Base-by-base conservation (phyloP, 768 basidiomycete genomes). In the Russula earlei region DNA sequence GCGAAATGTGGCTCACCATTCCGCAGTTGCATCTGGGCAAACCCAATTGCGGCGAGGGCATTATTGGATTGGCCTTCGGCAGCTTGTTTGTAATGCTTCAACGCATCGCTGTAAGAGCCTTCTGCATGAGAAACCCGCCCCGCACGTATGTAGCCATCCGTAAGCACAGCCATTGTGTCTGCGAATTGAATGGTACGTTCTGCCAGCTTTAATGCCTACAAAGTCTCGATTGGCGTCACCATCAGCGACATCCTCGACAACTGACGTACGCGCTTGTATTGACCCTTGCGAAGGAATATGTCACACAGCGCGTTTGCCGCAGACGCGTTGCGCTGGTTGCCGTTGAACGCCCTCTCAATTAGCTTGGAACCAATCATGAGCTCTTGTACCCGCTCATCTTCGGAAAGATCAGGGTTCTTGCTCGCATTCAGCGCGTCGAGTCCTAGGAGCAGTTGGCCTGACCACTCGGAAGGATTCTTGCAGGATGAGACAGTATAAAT, bases 121-220 rank as follows among this genome's bases (percentile, higher is more conserved):
- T 87, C 80, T 1, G 82, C 81, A 62, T 94, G 91, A 14, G 83
- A 77, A 3, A 88, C 83, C 17, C 91, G 81, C 2, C 84, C 95
- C 14, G 93, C 84, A 31, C 87, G 78, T 15, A 94, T 71, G 65
- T 92, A 88, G 3, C 92, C 87, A 63, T 96, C 94, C 0, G 89
- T 86, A 27, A 94, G 76, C 15, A 95, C 74, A 0, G 88, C 77
- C 31, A 91, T 74, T 0, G 88, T 91, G 64, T 98, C 95, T 0
- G 94, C 87, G 65, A 89, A 96, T 66, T 97, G 93, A 38, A 98
- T 84, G 0, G 93, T 87, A 49, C 93, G 81, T 65, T 98, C 96
- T 22, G 92, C 93, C 19, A 98, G 74, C 74, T 98, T 99, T 42
- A 95, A 68, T 0, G 92, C 91, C 84, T 92, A 53, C 1, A 52